Base-by-base conservation (phyloP, 1,284 basidiomycete genomes). In the Tremellales sp. region DNA sequence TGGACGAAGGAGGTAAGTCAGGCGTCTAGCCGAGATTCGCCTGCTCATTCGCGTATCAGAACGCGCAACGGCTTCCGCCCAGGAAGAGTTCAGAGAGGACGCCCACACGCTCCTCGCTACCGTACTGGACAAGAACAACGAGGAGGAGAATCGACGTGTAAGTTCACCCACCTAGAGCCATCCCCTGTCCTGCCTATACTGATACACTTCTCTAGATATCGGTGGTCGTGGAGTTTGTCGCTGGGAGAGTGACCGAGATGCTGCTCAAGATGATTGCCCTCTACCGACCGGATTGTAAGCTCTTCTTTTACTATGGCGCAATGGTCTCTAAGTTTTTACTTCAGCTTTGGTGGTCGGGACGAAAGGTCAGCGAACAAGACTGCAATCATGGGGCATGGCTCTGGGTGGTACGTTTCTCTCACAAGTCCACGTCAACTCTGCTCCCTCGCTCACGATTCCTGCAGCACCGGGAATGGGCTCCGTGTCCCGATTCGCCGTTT, bases 181-280 rank as follows among this genome's bases (percentile, higher is more conserved):
- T 22, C 9, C 18, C 28, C 21, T 32, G 21, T n/a, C 22, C 44
- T 13, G 13, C 34, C 14, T 29, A 16, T 1, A 35, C 4, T 4
- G 19, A 25, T 16, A 5, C 5, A 26, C 25, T 22, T 36, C 8
- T 13, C 14, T 8, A 88, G 84, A 81, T 97, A 28, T 93, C 87
- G 0, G 81, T 97, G 52, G 86, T 95, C 40, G 83, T 97, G 47
- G 94, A 97, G 74, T 93, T 89, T 63, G 87, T 97, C 33, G 87
- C 91, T 1, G 94, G 94, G 27, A 85, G 84, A 53, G 83, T 95
- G 5, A 87, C 88, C 0, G 81, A 86, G 47, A 92, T 88, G 8
- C 84, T 97, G 52, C 86, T 92, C 62, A 84, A 90, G 40, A 81
- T 98, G 57, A 94, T 97, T 54, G 87, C 91, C 2, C 81, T 97